Evolutionary conservation across 2,329 filamentous ascomycete genomes (phyloP).

Genomic region (Botryotinia convoluta): DNA sequence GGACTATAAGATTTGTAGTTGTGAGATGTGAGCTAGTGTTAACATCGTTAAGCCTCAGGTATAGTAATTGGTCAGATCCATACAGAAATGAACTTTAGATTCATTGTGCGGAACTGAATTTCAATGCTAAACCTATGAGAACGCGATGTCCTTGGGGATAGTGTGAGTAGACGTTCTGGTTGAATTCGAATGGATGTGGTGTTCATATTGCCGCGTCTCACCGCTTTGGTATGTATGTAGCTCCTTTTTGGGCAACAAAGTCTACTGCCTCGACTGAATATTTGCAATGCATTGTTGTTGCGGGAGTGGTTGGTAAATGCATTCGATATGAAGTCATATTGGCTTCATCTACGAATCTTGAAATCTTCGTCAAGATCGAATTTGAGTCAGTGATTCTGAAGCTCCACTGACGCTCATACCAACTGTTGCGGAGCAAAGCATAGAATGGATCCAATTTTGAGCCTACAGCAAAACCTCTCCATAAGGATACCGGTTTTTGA

Average conservation of each 20-base stretch:
- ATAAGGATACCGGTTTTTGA: not conserved
- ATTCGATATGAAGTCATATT: not conserved
- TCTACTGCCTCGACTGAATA: no score
- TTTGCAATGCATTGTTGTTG: not conserved
- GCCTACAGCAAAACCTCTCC: not conserved
- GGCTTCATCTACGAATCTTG: not conserved
- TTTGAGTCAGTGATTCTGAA: not conserved
- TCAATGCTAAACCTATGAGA: not conserved
- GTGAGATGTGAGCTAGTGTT: not conserved
- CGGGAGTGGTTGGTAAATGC: not conserved
- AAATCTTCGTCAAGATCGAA: not conserved
- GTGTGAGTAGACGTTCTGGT: not conserved
- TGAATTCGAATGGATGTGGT: not conserved
- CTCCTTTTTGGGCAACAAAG: not conserved
- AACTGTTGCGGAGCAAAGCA: not conserved
- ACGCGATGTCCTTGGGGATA: not conserved
- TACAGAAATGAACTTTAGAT: not conserved
- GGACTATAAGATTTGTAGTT: not conserved
- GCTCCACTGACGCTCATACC: not conserved
- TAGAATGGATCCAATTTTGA: not conserved
- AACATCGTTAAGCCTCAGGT: not conserved
- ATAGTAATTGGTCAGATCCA: not conserved
- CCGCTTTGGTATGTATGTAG: not conserved
- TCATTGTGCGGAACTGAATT: not conserved
- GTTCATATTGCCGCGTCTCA: not conserved